Conservation (phyloP, 768 basidiomycete species). For the Mycena vitilis region DNA sequence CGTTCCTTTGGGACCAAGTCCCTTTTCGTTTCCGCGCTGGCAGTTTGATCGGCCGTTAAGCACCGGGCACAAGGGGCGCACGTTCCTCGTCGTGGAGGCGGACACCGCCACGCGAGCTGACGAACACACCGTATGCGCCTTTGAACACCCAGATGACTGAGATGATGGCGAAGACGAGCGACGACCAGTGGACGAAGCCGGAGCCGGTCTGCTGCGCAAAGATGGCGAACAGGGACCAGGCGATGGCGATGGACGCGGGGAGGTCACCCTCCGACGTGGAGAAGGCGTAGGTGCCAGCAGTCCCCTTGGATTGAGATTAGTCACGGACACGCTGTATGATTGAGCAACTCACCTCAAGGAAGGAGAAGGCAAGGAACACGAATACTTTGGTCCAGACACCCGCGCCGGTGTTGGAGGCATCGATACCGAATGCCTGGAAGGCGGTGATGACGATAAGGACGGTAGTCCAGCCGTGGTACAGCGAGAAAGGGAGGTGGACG, state of each 20-base stretch:
- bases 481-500: constrained; percentile 94
- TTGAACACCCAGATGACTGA: constrained; percentile 88
- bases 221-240: constrained; percentile 95
- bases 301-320: constrained; percentile 68
- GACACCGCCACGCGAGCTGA: constrained; percentile 62
- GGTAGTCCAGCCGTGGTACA: constrained; percentile 95
- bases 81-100: constrained; percentile 88
- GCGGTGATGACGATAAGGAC: constrained; percentile 84
- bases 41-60: constrained; percentile 30
- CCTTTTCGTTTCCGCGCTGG: constrained; percentile 14
- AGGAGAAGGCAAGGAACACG: constrained; percentile 92
- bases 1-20: constrained; percentile 14
- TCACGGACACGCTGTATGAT: no score
- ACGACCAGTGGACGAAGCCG: constrained; percentile 90
- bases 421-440: constrained; percentile 90
- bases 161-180: constrained; percentile 87
- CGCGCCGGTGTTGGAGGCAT: constrained; percentile 70
- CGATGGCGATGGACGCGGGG: constrained; percentile 90
- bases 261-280: constrained; percentile 91
- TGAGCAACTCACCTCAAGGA: constrained; percentile 41
- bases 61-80: constrained; percentile 75
- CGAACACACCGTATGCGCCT: constrained; percentile 68
- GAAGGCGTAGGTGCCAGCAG: constrained; percentile 95
- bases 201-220: constrained; percentile 77
- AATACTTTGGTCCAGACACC: constrained; percentile 96